phyloP scores from a whole-genome alignment of 352 stramenopile species.

The Blastocystis sp. region DNA sequence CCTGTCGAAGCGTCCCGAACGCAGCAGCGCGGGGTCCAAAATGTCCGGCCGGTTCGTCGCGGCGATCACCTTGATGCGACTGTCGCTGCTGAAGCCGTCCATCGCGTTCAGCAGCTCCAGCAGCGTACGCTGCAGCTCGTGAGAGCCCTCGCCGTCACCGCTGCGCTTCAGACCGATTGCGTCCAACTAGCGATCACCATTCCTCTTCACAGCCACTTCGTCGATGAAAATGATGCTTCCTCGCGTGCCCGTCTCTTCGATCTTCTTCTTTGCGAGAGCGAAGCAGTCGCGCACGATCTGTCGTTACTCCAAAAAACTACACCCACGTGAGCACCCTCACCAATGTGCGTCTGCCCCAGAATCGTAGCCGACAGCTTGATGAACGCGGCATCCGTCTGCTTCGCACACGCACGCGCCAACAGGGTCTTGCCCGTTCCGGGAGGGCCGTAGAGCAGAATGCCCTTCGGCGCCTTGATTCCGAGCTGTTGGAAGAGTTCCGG shows the following conservation, averaged over 20 bases:
- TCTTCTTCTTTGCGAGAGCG: constrained; percentile 82
- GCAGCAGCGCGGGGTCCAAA: constrained; percentile 85
- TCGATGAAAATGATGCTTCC: constrained; percentile 99
- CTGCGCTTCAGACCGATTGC: constrained; percentile 91
- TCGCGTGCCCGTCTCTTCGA: constrained; percentile 73
- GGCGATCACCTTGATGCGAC: constrained; percentile 94
- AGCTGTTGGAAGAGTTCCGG: constrained; percentile 92
- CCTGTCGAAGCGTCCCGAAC: constrained; percentile 70
- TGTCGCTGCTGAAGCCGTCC: constrained; percentile 91
- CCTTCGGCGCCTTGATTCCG: constrained; percentile 87
- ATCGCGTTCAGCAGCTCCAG: constrained; percentile 92
- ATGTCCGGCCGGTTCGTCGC: constrained; percentile 90
- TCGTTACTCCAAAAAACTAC: background rate
- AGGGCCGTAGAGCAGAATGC: constrained; percentile 82
- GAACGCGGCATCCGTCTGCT: constrained; percentile 95
- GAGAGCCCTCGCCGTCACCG: constrained; percentile 77
- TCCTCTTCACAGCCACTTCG: constrained; percentile 66
- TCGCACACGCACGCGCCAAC: constrained; percentile 88
- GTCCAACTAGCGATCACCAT: constrained; percentile 70
- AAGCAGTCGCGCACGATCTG: constrained; percentile 93
- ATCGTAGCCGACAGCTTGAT: constrained; percentile 92
- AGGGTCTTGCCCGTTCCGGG: constrained; percentile 94
- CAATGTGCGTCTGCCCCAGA: constrained; percentile 95
- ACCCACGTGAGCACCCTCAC: constrained; percentile 80
- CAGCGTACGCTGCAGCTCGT: constrained; percentile 95